These are phyloP conservation scores for Bretziella fagacearum DNA, from an alignment of 2,329 filamentous ascomycete genomes.

Conservation along the genomic window DNA sequence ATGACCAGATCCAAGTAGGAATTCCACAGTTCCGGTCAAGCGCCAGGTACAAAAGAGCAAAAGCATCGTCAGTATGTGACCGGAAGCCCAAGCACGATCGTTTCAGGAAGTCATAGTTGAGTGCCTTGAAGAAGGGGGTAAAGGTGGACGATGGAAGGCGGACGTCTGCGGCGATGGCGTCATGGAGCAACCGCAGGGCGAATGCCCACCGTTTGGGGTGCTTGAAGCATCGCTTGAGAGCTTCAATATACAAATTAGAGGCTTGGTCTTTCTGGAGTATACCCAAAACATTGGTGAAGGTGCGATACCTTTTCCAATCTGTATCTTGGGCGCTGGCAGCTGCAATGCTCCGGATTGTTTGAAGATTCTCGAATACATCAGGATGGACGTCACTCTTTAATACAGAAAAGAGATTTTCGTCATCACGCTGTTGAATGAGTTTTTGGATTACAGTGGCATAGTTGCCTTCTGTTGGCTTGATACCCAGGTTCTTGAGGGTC, in stretches of 20 bases:
- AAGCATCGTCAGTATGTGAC: not conserved
- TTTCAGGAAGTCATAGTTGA: conserved; percentile 1
- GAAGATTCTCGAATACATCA: conserved; percentile 34
- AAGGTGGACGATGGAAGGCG: conserved; percentile 7
- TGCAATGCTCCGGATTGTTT: conserved; percentile 26
- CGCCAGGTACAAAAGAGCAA: conserved; percentile 6
- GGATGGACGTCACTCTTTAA: conserved; percentile 36
- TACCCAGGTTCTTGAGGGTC: conserved; percentile 29
- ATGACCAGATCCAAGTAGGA: conserved; percentile 6
- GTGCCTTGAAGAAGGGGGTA: conserved; percentile 5
- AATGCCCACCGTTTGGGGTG: conserved; percentile 20
- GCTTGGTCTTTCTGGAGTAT: conserved; percentile 16
- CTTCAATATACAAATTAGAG: conserved; percentile 14
- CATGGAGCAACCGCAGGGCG: conserved; percentile 8
- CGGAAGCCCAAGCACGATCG: not conserved
- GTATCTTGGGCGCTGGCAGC: conserved; percentile 20
- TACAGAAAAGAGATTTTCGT: conserved; percentile 26
- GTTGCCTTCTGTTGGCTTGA: conserved; percentile 42
- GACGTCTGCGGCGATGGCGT: not conserved
- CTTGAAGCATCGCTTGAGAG: conserved; percentile 20
- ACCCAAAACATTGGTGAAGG: conserved; percentile 29
- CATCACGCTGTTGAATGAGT: conserved; percentile 42
- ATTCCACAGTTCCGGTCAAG: conserved; percentile 10
- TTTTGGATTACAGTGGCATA: conserved; percentile 50
- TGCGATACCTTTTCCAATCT: conserved; percentile 26